These are phyloP conservation scores for Calonectria fujianensis DNA, from an alignment of 2,329 filamentous ascomycete species.

Conservation along the genomic window DNA sequence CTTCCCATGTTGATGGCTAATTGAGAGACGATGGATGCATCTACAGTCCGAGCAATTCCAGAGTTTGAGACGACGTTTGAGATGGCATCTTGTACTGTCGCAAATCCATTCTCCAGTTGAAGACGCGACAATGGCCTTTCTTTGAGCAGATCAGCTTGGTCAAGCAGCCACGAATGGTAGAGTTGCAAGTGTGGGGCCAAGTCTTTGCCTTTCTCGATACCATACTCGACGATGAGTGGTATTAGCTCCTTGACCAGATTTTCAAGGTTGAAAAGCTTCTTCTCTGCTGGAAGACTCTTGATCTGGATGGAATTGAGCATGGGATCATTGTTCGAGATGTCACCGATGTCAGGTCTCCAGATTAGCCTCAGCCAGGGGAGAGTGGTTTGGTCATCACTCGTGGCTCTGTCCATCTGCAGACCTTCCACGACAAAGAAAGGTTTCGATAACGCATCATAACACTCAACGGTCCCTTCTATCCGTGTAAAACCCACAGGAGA, in stretches of 20 bases:
- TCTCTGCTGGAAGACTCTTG: constrained; percentile 50
- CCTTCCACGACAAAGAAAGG: constrained; percentile 51
- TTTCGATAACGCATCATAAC: constrained; percentile 43
- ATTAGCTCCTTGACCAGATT: constrained; percentile 50
- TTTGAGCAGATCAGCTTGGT: neutral
- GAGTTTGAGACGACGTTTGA: constrained; percentile 46
- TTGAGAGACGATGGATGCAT: constrained; percentile 50
- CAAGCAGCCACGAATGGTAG: constrained; percentile 18
- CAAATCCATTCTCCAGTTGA: neutral
- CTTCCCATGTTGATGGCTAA: constrained; percentile 49
- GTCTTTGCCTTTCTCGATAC: constrained; percentile 21
- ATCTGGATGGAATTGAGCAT: constrained; percentile 49
- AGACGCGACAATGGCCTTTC: neutral
- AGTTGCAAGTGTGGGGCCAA: constrained; percentile 1
- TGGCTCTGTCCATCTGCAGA: constrained; percentile 51
- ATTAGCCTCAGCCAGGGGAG: constrained; percentile 50
- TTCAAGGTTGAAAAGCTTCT: constrained; percentile 50
- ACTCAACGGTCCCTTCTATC: constrained; percentile 48
- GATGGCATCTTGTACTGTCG: constrained; percentile 11
- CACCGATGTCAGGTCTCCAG: constrained; percentile 51
- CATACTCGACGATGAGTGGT: constrained; percentile 46
- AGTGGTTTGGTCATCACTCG: constrained; percentile 45
- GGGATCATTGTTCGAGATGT: constrained; percentile 48
- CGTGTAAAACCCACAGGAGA: constrained; percentile 48
- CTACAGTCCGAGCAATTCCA: constrained; percentile 46